phyloP scores from a whole-genome alignment of 2,329 filamentous ascomycete genomes.

The Pezicula neosporulosa region DNA sequence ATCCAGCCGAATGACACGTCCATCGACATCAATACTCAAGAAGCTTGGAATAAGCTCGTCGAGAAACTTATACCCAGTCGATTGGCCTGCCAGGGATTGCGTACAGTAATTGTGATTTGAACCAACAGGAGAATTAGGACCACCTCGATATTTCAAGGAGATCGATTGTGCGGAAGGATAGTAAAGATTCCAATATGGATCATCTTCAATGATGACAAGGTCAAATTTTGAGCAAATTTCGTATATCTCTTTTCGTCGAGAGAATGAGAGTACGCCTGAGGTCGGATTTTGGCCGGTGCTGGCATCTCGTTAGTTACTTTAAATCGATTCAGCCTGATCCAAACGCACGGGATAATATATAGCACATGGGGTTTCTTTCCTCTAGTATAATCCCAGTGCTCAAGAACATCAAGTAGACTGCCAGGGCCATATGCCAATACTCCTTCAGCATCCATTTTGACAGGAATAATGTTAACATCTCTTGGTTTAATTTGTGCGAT shows the following conservation, averaged over 20 bases:
- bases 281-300: constrained; percentile 84
- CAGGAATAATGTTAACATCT: neutral
- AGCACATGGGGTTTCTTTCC: neutral
- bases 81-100: constrained; percentile 39
- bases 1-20: constrained; percentile 81
- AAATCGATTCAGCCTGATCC: too few species aligned
- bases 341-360: neutral
- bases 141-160: neutral
- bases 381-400: neutral
- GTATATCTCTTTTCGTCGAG: constrained; percentile 73
- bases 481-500: neutral
- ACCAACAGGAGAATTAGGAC: neutral
- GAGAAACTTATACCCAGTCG: constrained; percentile 70
- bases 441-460: constrained; percentile 1
- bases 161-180: constrained; percentile 63
- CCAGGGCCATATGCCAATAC: neutral
- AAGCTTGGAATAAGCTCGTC: constrained; percentile 82
- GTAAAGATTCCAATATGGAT: constrained; percentile 91
- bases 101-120: constrained; percentile 21
- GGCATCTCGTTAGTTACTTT: neutral
- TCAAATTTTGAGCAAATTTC: constrained; percentile 75
- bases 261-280: constrained; percentile 65
- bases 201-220: constrained; percentile 84
- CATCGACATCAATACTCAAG: constrained; percentile 73
- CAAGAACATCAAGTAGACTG: neutral